Evolutionary conservation across 768 basidiomycete genomes (phyloP).

Genomic region (Cantharellus cinnabarinus): DNA sequence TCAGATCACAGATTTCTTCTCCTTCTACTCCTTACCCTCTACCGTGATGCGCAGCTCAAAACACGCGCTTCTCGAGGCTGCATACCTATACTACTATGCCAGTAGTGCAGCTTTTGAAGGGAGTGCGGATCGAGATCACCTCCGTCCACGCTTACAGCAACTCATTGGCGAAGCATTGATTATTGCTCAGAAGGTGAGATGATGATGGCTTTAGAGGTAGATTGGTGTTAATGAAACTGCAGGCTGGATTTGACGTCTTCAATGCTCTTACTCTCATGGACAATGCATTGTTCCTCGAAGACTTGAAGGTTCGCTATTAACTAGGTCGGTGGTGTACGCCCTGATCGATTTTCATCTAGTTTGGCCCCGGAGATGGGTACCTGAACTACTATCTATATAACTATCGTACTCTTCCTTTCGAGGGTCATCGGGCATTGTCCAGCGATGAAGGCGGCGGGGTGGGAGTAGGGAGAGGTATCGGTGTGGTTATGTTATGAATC

Average conservation of each 20-base stretch:
- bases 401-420: constrained; percentile 67
- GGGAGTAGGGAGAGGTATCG: constrained; percentile 27
- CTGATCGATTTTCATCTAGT: constrained; percentile 26
- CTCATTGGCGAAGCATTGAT: constrained; percentile 66
- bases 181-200: constrained; percentile 41
- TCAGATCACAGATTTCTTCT: constrained; percentile 85
- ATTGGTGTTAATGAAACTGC: not conserved
- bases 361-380: constrained; percentile 80
- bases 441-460: constrained; percentile 24
- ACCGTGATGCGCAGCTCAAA: constrained; percentile 67
- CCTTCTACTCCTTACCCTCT: constrained; percentile 92
- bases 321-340: not conserved
- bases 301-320: constrained; percentile 42
- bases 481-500: constrained; percentile 72
- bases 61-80: constrained; percentile 62
- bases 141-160: constrained; percentile 49
- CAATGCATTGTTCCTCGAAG: constrained; percentile 60
- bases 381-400: constrained; percentile 91
- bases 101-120: constrained; percentile 49
- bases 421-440: constrained; percentile 40
- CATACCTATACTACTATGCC: constrained; percentile 92
- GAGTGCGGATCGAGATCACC: constrained; percentile 33
- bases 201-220: not conserved
- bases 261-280: constrained; percentile 94
- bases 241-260: constrained; percentile 86